A percentile compares a stretch with the other conserved stretches of the same genome.
These are phyloP conservation scores for Mrakia gelida DNA, from an alignment of 768 basidiomycete genomes.

Conservation along the genomic window DNA sequence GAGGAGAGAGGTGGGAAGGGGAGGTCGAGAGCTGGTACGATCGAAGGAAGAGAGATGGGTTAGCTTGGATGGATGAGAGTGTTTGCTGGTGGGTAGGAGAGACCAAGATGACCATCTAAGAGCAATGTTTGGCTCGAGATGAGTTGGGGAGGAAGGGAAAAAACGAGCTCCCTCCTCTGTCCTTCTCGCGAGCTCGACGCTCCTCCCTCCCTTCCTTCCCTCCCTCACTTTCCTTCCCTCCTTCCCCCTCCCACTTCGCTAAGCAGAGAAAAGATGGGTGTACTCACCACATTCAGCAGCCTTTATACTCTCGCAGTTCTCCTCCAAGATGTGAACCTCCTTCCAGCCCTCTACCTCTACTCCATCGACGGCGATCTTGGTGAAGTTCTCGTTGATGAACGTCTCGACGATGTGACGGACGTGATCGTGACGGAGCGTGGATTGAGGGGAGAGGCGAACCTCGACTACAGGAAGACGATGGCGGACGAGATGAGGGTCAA, in stretches of 20 bases:
- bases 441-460: conserved; percentile 65
- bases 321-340: conserved; percentile 61
- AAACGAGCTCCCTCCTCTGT: too few species aligned
- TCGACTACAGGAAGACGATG: conserved; percentile 56
- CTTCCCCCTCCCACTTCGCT: background rate
- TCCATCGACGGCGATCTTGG: conserved; percentile 61
- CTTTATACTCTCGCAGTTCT: conserved; percentile 70
- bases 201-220: too few species aligned
- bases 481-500: background rate
- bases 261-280: background rate
- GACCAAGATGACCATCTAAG: too few species aligned
- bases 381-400: conserved; percentile 56
- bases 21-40: conserved; percentile 51
- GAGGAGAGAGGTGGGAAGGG: conserved; percentile 57
- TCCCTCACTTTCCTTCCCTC: background rate
- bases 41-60: conserved; percentile 35
- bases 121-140: too few species aligned
- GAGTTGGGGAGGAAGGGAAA: too few species aligned
- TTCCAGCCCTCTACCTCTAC: conserved; percentile 75
- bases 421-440: conserved; percentile 70
- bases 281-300: conserved; percentile 56
- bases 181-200: background rate
- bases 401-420: conserved; percentile 62
- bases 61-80: too few species aligned
- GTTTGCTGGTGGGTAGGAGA: too few species aligned